phyloP scores from a whole-genome alignment of 2,329 filamentous ascomycete genomes.

The Camptophora hylomeconis region DNA sequence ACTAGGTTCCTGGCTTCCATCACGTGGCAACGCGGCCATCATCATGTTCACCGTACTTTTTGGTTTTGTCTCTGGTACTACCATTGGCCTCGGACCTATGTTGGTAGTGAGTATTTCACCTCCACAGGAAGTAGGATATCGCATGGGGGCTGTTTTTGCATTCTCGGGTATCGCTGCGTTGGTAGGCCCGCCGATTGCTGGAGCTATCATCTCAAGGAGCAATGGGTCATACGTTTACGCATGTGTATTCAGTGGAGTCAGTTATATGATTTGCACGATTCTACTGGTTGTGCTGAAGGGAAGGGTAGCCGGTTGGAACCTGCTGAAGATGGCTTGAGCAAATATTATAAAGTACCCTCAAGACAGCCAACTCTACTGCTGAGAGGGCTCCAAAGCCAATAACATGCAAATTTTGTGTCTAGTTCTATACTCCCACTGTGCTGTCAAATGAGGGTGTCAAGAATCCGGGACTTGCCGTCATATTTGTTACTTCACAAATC shows the following conservation, averaged over 20 bases:
- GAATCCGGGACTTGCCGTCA: no score
- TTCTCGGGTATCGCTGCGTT: constrained; percentile 51
- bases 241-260: constrained; percentile 52
- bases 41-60: constrained; percentile 55
- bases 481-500: no score
- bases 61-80: constrained; percentile 56
- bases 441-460: no score
- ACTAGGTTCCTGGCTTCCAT: constrained; percentile 44
- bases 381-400: no score
- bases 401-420: no score
- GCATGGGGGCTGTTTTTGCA: constrained; percentile 52
- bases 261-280: constrained; percentile 32
- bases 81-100: constrained; percentile 49
- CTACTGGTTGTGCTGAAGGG: constrained; percentile 27
- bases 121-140: constrained; percentile 54
- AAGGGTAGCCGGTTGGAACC: constrained; percentile 20
- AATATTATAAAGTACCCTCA: no score
- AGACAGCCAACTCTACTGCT: no score
- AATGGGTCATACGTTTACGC: constrained; percentile 44
- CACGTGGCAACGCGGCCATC: constrained; percentile 40
- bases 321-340: constrained; percentile 20
- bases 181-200: constrained; percentile 54
- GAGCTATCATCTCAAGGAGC: constrained; percentile 38
- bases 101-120: constrained; percentile 54
- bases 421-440: no score